A percentile compares a stretch with the other conserved stretches of the same genome.
These are phyloP conservation scores for Lenwebbia sp. DNA, from an alignment of 345 rosid genomes.

Conservation along the genomic window DNA sequence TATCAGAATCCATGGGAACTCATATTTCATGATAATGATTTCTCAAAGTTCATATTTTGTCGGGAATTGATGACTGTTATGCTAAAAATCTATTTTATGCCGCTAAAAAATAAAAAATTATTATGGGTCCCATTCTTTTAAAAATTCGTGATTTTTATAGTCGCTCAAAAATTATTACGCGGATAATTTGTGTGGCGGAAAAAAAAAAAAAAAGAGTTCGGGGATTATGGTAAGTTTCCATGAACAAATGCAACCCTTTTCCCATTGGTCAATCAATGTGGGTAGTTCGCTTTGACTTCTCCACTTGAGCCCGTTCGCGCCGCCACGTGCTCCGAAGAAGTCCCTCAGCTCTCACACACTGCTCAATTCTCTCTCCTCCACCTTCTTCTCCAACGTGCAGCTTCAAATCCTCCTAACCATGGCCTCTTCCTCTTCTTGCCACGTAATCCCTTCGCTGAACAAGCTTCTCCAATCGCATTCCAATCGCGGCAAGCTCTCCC, in stretches of 20 bases:
- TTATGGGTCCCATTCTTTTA: too few species aligned
- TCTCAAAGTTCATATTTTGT: too few species aligned
- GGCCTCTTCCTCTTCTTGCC: neutral
- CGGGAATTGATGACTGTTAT: too few species aligned
- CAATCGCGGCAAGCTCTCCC: neutral
- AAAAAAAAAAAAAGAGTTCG: too few species aligned
- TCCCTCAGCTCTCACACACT: neutral
- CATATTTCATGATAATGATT: neutral
- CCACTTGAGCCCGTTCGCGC: neutral
- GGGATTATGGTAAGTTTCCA: too few species aligned
- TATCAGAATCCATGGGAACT: too few species aligned
- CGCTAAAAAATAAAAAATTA: too few species aligned
- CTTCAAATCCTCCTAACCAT: neutral
- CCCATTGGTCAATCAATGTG: neutral
- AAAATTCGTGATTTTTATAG: too few species aligned
- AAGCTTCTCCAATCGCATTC: neutral
- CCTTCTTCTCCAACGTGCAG: neutral
- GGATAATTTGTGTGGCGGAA: too few species aligned
- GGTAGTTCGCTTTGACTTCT: neutral
- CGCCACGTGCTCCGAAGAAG: neutral
- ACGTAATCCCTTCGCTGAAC: neutral
- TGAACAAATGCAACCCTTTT: too few species aligned
- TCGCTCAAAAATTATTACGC: too few species aligned
- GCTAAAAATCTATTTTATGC: too few species aligned
- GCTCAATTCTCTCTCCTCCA: neutral